These are phyloP conservation scores for Entrophospora sp. DNA, from an alignment of 192 early-diverging fungal species.

Conservation along the genomic window DNA sequence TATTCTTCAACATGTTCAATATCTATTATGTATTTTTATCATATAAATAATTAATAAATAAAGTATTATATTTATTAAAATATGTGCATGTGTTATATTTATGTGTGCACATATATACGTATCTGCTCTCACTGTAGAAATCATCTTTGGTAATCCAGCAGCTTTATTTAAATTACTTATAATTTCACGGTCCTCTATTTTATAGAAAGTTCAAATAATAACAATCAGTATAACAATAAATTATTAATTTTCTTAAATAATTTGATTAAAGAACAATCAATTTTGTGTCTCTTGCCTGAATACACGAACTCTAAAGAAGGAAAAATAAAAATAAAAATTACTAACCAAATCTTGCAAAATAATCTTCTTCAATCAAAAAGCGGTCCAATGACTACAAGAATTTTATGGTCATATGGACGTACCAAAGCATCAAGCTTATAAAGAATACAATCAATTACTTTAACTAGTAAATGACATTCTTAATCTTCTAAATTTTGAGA, in stretches of 20 bases:
- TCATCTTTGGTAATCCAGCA: slow-evolving; percentile 95
- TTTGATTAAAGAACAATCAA: too few relatives aligned
- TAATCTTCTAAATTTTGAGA: slow-evolving; percentile 96
- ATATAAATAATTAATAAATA: too few relatives aligned
- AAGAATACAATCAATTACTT: slow-evolving; percentile 94
- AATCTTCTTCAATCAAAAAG: slow-evolving; percentile 95
- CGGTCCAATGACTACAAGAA: slow-evolving; percentile 98
- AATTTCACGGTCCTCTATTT: slow-evolving; percentile 91
- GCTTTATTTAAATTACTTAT: slow-evolving; percentile 97
- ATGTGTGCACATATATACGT: not conserved
- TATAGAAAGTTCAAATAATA: not conserved
- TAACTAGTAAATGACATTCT: slow-evolving; percentile 95
- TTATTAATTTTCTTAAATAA: not conserved
- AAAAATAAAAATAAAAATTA: not conserved
- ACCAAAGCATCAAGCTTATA: slow-evolving; percentile 94
- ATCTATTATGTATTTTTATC: slow-evolving; percentile 41
- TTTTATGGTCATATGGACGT: slow-evolving; percentile 96
- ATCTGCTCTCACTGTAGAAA: slow-evolving; percentile 91
- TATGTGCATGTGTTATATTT: too few relatives aligned
- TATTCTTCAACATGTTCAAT: slow-evolving; percentile 98
- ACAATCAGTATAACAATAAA: not conserved
- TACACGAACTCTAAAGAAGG: too few relatives aligned
- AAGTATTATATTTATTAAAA: too few relatives aligned
- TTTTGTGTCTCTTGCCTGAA: too few relatives aligned
- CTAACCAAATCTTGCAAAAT: slow-evolving; percentile 67